Evolutionary conservation across 2,329 filamentous ascomycete species (phyloP).

Genomic region (Diaporthe nobilis): DNA sequence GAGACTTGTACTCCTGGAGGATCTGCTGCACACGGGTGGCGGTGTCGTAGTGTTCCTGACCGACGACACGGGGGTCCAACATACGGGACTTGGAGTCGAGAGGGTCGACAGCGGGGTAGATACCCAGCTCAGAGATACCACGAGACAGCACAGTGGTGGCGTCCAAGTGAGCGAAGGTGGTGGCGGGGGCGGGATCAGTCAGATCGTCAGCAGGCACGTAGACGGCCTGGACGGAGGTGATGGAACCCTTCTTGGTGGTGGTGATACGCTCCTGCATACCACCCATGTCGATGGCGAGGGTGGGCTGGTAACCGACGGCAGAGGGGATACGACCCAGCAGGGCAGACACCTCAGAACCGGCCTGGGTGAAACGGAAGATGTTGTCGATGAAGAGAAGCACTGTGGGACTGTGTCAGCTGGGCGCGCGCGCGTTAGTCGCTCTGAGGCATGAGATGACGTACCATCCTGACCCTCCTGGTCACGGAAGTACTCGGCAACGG

Average conservation of each 20-base stretch:
- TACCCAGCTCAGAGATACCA: slow-evolving; percentile 99
- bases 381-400: slow-evolving; percentile 99
- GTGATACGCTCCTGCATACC: slow-evolving; percentile 99
- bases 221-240: slow-evolving; percentile 99
- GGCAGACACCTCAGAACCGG: slow-evolving; percentile 99
- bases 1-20: slow-evolving; percentile 99
- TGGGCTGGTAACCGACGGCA: slow-evolving; percentile 99
- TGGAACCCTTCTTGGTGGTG: slow-evolving; percentile 99
- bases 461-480: slow-evolving; percentile 86
- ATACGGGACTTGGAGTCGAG: slow-evolving; percentile 99
- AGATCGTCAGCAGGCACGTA: slow-evolving; percentile 99
- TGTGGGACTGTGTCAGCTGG: slow-evolving; percentile 53
- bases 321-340: slow-evolving; percentile 99
- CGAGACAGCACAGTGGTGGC: slow-evolving; percentile 99
- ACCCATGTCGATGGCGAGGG: slow-evolving; percentile 99
- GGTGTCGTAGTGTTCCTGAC: slow-evolving; percentile 96
- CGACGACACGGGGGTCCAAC: slow-evolving; percentile 98
- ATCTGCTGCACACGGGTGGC: slow-evolving; percentile 98
- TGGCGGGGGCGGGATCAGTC: slow-evolving; percentile 99
- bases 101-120: slow-evolving; percentile 99
- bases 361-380: slow-evolving; percentile 99
- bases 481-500: slow-evolving; percentile 87
- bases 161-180: slow-evolving; percentile 99
- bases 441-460: slow-evolving; percentile 56
- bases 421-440: neutral